Evolutionary conservation across 192 early-diverging fungal genomes (phyloP).

Genomic region (Allomyces arbusculus): DNA sequence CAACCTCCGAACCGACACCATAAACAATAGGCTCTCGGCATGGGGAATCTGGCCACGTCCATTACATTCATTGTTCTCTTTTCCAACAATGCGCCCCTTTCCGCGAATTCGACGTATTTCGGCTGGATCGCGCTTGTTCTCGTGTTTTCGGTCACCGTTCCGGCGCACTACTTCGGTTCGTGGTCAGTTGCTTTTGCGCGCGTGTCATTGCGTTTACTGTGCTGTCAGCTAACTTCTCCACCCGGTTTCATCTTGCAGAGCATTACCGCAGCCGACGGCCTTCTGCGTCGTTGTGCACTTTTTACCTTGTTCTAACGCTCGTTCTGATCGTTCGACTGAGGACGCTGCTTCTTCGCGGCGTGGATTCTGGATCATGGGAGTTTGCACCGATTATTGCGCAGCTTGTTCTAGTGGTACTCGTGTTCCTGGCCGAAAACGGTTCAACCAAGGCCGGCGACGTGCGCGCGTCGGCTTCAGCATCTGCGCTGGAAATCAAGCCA

Average conservation of each 20-base stretch:
- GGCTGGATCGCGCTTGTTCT: background rate
- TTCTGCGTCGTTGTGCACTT: background rate
- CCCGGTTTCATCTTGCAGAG: background rate
- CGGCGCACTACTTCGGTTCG: background rate
- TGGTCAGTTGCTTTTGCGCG: background rate
- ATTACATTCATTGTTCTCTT: too few species aligned
- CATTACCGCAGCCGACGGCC: background rate
- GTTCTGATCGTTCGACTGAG: background rate
- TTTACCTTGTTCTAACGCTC: background rate
- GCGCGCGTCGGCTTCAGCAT: background rate
- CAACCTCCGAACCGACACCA: too few species aligned
- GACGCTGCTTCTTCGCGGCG: background rate
- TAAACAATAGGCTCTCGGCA: too few species aligned
- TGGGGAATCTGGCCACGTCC: too few species aligned
- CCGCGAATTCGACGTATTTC: too few species aligned
- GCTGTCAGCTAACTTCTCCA: too few species aligned
- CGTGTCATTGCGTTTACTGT: background rate
- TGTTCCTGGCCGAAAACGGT: background rate
- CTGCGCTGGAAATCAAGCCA: too few species aligned
- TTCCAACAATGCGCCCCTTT: too few species aligned
- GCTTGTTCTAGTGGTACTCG: background rate
- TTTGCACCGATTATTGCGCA: background rate
- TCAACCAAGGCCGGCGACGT: background rate
- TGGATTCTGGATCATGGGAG: background rate
- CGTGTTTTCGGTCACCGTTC: background rate